phyloP scores from a whole-genome alignment of 495 filamentous ascomycete species.

The Viridothelium virens region DNA sequence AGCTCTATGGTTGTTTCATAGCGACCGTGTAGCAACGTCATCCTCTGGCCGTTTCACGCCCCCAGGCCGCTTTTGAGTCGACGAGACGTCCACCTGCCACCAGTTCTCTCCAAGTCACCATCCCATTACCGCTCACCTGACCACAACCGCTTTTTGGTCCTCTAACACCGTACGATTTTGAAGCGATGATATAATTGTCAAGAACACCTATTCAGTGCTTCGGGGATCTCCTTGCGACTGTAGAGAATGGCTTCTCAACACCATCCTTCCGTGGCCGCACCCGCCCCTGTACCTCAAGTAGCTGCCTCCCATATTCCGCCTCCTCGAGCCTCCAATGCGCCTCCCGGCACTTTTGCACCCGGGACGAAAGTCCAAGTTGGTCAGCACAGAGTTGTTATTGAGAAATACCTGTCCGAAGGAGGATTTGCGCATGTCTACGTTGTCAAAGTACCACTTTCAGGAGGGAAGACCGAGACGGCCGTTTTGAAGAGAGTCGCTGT shows the following conservation, averaged over 20 bases:
- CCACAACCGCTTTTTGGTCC: neutral
- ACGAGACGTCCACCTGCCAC: conserved; percentile 2
- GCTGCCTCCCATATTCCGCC: conserved; percentile 19
- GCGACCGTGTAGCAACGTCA: conserved; percentile 1
- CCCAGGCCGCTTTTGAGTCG: conserved; percentile 3
- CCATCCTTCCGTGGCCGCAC: conserved; percentile 21
- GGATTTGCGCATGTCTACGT: conserved; percentile 98
- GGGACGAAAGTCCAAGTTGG: conserved; percentile 96
- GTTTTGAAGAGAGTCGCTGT: conserved; percentile 97
- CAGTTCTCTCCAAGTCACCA: neutral
- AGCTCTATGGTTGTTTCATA: neutral
- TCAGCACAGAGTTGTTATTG: conserved; percentile 85
- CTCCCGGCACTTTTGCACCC: conserved; percentile 81
- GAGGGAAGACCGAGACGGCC: conserved; percentile 75
- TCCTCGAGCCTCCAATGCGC: conserved; percentile 48
- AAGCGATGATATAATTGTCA: neutral
- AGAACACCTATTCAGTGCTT: neutral
- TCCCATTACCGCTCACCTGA: neutral
- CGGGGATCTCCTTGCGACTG: neutral
- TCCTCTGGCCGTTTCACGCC: neutral
- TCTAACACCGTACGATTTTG: too few relatives aligned
- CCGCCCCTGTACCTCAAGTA: conserved; percentile 25
- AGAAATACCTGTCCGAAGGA: conserved; percentile 96
- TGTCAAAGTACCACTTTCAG: conserved; percentile 68
- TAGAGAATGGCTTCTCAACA: conserved; percentile 1